Base-by-base conservation (phyloP, 2,329 filamentous ascomycete species). In the Stromatinia cepivora region DNA sequence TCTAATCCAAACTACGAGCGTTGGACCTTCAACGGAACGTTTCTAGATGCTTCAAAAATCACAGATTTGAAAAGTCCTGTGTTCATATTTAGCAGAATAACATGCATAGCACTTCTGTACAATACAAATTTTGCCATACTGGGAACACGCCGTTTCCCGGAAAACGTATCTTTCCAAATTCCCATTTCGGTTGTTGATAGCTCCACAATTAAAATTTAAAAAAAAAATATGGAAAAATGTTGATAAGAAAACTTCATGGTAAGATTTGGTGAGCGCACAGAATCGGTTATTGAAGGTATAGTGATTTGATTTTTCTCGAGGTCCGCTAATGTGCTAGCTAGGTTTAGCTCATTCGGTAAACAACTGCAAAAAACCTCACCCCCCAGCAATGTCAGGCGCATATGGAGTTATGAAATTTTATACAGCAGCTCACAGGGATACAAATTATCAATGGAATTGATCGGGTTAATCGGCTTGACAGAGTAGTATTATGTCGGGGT, bases 151-250 rank as follows among this genome's bases (percentile, higher is more conserved):
- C 57, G 39, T 42, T 28, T 42, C 10, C 57, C 57, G 39, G 25
- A 8, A 45, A 39, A 31, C 15, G n/a, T 59, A 59, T 59, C 8
- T 5, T 45, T 45, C 20, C 20, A 20, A 56, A 45, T 42, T 45
- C 4, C 22, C 28, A 46, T 42, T 46, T n/a, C 25, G 42, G 25
- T 31, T 17, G 58, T 34, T 34, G 25, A 46, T 13, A 61, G n/a
- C 42, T 45, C 58, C 58, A 61, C 58, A 46, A 61, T 46, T 61
- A 46, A 61, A 61, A 61, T 61, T 61, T 61, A 25, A 39, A 61
- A 20, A 46, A 17, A 20, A 20, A 34, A 28, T 34, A 28, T 28
- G 39, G 4, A 7, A 15, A 42, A 45, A 61, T 20, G 17, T 42
- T 59, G 28, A n/a, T 28, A 2, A n/a, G 25, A 17, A 25, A 20